Evolutionary conservation across 2,329 filamentous ascomycete genomes (phyloP).

Genomic region (Mariannaea sp.): DNA sequence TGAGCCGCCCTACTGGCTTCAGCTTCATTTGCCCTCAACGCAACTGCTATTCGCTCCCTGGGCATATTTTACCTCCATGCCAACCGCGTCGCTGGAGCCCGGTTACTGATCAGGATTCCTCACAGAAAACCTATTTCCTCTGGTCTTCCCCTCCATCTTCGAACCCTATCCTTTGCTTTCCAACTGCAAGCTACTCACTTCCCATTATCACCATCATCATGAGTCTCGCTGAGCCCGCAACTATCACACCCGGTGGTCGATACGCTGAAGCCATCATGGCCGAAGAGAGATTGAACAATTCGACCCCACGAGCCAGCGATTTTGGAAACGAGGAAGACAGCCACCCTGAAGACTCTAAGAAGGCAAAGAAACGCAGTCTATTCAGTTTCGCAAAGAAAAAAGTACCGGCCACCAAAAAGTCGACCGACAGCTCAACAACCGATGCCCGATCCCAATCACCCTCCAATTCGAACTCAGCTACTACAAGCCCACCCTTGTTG

Average conservation of each 20-base stretch:
- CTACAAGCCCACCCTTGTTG: conserved; percentile 42
- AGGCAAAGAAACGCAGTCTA: conserved; percentile 58
- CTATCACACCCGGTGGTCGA: conserved; percentile 26
- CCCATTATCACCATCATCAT: conserved; percentile 24
- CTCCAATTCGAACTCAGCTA: conserved; percentile 43
- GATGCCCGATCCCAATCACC: conserved; percentile 36
- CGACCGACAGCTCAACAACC: conserved; percentile 24
- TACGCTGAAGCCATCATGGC: conserved; percentile 30
- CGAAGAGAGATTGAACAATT: conserved; percentile 38
- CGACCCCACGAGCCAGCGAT: conserved; percentile 40
- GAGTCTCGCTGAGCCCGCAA: conserved; percentile 40
- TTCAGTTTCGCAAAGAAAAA: conserved; percentile 69
- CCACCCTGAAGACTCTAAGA: conserved; percentile 26
- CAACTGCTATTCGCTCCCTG: conserved; percentile 1
- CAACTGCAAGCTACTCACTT: neutral
- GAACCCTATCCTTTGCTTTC: conserved; percentile 4
- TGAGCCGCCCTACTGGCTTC: conserved; percentile 1
- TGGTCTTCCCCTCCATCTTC: neutral
- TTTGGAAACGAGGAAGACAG: conserved; percentile 51
- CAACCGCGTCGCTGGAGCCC: conserved; percentile 11
- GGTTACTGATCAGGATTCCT: conserved; percentile 7
- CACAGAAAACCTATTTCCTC: neutral
- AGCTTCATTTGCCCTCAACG: conserved; percentile 8
- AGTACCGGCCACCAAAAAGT: conserved; percentile 32
- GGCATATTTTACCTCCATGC: conserved; percentile 9